Evolutionary conservation across 495 filamentous ascomycete genomes (phyloP).

Genomic region (Talaromyces adpressus): DNA sequence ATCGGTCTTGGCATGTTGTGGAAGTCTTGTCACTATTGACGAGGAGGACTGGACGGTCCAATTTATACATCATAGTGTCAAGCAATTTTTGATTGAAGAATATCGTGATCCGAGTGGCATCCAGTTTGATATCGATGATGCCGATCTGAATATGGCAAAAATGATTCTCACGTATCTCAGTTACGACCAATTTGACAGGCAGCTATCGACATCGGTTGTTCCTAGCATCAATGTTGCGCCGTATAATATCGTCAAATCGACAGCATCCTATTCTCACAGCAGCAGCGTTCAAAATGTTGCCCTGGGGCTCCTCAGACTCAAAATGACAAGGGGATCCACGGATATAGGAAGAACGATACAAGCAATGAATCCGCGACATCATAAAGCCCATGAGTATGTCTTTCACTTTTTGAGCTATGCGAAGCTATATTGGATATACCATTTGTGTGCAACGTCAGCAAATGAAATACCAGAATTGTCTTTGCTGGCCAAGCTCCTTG

Average conservation of each 20-base stretch:
- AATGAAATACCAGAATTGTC: not conserved
- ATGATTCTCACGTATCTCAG: constrained; percentile 35
- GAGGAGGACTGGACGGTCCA: constrained; percentile 34
- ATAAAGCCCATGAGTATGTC: not conserved
- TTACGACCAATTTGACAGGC: constrained; percentile 16
- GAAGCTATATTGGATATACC: not conserved
- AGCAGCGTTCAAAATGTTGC: not conserved
- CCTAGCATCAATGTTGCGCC: not conserved
- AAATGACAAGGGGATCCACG: not conserved
- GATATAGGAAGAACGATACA: not conserved
- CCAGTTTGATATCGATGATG: constrained; percentile 15
- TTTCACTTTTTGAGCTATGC: not conserved
- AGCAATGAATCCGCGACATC: not conserved
- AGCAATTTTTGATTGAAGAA: constrained; percentile 29
- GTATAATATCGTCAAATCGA: not conserved
- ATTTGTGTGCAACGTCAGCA: not conserved
- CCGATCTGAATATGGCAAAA: constrained; percentile 22
- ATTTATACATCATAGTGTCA: constrained; percentile 36
- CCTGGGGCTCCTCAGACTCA: not conserved
- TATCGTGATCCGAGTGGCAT: constrained; percentile 12
- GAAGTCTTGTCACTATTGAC: constrained; percentile 35
- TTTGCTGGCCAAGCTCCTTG: not conserved
- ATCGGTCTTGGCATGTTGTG: constrained; percentile 28
- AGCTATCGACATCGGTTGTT: not conserved
- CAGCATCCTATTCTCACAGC: not conserved